Percentiles rank a stretch among this genome's conserved stretches.
These are phyloP conservation scores for Aegilops sharonensis DNA, from an alignment of 176 grass and related monocot species.

Conservation along the genomic window DNA sequence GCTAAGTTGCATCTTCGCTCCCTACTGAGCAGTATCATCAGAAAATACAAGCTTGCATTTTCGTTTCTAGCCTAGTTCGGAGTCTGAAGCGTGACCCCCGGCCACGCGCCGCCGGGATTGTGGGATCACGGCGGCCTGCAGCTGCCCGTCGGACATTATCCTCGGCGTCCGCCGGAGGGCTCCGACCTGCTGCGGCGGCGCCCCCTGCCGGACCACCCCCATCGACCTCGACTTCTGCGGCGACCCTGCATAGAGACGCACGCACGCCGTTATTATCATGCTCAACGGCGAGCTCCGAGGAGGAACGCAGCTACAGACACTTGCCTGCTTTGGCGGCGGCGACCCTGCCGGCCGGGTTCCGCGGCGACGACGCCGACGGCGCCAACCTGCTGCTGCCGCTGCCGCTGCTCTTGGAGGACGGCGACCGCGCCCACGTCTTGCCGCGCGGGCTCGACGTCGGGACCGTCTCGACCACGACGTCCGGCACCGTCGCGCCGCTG, in stretches of 20 bases:
- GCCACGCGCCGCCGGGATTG: conserved; percentile 14
- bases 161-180: conserved; percentile 32
- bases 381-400: neutral
- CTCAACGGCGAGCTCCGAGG: neutral
- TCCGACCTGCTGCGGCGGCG: neutral
- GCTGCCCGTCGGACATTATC: conserved; percentile 50
- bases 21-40: neutral
- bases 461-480: neutral
- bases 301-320: neutral
- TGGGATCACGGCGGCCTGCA: conserved; percentile 13
- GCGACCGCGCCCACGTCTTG: conserved; percentile 23
- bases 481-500: neutral
- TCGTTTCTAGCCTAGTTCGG: conserved; percentile 43
- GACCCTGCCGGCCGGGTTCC: conserved; percentile 35
- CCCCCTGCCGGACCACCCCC: conserved; percentile 24
- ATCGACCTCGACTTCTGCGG: conserved; percentile 43
- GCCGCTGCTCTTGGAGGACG: conserved; percentile 17
- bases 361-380: conserved; percentile 2
- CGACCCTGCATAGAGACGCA: neutral
- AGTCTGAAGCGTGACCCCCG: conserved; percentile 55
- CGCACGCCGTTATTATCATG: neutral
- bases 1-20: neutral
- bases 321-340: conserved; percentile 52
- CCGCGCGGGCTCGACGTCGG: conserved; percentile 21
- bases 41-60: neutral